Evolutionary conservation across 495 filamentous ascomycete genomes (phyloP).

Genomic region (Penicillium verhagenii): DNA sequence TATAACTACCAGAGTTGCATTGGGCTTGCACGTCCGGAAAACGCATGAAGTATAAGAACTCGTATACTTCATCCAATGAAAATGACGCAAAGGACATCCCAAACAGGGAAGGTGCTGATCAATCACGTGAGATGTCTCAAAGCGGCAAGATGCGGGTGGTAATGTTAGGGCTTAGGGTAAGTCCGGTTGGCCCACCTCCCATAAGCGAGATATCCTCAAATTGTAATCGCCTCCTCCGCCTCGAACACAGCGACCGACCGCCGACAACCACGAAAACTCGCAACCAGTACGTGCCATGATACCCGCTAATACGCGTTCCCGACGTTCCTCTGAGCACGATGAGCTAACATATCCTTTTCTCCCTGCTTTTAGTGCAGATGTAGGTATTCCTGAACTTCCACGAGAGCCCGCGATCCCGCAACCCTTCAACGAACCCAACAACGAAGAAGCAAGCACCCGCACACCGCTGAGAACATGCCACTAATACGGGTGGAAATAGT

Average conservation of each 20-base stretch:
- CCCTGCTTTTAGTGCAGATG: conserved; percentile 70
- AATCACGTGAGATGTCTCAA: conserved; percentile 5
- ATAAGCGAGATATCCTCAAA: conserved; percentile 52
- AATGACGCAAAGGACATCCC: background rate
- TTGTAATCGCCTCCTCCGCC: conserved; percentile 45
- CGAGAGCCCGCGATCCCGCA: conserved; percentile 15
- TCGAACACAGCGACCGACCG: conserved; percentile 47
- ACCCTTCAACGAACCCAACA: conserved; percentile 12
- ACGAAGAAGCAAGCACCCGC: conserved; percentile 6
- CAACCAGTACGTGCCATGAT: conserved; percentile 56
- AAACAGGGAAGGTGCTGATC: background rate
- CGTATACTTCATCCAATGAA: background rate
- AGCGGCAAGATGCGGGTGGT: conserved; percentile 7
- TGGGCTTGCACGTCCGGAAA: no score
- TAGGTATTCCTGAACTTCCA: conserved; percentile 47
- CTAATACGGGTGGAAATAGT: conserved; percentile 55
- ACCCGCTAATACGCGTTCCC: conserved; percentile 11
- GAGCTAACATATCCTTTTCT: conserved; percentile 43
- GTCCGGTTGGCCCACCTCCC: conserved; percentile 32
- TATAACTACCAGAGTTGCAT: no score
- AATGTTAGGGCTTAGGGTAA: conserved; percentile 42
- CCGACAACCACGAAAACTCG: conserved; percentile 53
- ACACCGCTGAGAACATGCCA: conserved; percentile 18
- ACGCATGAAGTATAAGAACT: no score
- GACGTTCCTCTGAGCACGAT: conserved; percentile 14